These are phyloP conservation scores for Mucor racemosus DNA, from an alignment of 371 early-diverging fungal species.

Conservation along the genomic window DNA sequence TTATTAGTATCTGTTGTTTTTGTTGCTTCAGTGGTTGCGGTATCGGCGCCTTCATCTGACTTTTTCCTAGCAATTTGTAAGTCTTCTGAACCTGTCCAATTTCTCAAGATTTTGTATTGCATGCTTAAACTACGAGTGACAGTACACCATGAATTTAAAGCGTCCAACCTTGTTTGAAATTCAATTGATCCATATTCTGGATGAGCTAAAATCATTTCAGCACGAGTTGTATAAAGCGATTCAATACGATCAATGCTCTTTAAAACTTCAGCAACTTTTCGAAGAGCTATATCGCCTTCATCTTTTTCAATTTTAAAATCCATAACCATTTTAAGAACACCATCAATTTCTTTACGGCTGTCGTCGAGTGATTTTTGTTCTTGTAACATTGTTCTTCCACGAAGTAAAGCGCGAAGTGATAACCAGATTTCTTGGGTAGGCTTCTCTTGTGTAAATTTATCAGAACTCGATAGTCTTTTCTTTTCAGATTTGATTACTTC, in stretches of 20 bases:
- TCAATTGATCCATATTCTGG: conserved; percentile 70
- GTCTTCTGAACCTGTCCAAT: conserved; percentile 84
- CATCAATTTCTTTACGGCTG: conserved; percentile 66
- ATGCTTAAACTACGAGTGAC: conserved; percentile 74
- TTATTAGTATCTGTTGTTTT: conserved; percentile 4
- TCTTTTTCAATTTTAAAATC: conserved; percentile 63
- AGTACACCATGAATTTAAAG: conserved; percentile 80
- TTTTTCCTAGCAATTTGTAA: conserved; percentile 64
- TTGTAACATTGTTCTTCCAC: conserved; percentile 64
- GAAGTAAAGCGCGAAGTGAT: conserved; percentile 69
- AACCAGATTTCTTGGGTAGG: conserved; percentile 78
- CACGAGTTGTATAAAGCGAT: conserved; percentile 75
- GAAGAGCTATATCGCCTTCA: conserved; percentile 47
- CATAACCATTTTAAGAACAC: conserved; percentile 67
- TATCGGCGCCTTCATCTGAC: neutral
- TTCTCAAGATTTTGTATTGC: conserved; percentile 73
- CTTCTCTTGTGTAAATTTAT: conserved; percentile 54
- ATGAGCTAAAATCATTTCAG: conserved; percentile 68
- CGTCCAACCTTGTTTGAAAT: conserved; percentile 75
- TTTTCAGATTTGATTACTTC: conserved; percentile 89
- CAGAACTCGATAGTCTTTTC: conserved; percentile 65
- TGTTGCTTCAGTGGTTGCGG: neutral
- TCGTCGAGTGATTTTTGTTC: conserved; percentile 75
- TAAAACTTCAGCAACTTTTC: conserved; percentile 71
- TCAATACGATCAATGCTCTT: conserved; percentile 79